Conservation (phyloP, 73 alveolate species). For the Tetrahymena elliotti region DNA sequence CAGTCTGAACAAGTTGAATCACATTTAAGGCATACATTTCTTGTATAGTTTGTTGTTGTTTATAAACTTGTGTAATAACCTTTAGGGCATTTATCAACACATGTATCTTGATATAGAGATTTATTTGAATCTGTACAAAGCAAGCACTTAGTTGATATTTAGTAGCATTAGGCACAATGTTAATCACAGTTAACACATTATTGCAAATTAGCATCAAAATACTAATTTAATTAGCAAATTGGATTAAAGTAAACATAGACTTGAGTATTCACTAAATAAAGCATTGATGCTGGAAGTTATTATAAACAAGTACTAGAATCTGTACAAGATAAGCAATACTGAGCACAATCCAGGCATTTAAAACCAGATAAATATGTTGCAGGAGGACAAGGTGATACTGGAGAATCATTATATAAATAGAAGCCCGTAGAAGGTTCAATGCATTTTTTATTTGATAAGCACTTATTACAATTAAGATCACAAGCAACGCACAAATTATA, state of each 20-base stretch:
- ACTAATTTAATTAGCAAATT: not conserved
- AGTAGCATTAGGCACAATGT: not conserved
- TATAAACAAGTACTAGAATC: not conserved
- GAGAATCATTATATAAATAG: not conserved
- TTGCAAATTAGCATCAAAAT: not conserved
- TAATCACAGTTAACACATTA: not conserved
- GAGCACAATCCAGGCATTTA: not conserved
- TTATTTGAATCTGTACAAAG: not conserved
- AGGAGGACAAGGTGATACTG: not conserved
- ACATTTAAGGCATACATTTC: not conserved
- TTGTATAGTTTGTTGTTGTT: not conserved
- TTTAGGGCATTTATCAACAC: not conserved
- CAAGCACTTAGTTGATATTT: not conserved
- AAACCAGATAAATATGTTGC: not conserved
- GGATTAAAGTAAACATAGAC: not conserved
- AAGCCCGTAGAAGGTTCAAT: not conserved
- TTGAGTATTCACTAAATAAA: not conserved
- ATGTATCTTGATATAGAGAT: not conserved
- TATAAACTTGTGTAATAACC: not conserved
- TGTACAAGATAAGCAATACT: not conserved
- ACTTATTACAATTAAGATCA: not conserved
- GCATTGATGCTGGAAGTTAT: not conserved
- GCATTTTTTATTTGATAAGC: not conserved
- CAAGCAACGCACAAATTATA: not conserved
- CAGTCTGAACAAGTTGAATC: not conserved